Evolutionary conservation across 1,284 basidiomycete genomes (phyloP), one percentile per base, ranked within the genome.

Genomic region (Rhodofomes roseus): DNA sequence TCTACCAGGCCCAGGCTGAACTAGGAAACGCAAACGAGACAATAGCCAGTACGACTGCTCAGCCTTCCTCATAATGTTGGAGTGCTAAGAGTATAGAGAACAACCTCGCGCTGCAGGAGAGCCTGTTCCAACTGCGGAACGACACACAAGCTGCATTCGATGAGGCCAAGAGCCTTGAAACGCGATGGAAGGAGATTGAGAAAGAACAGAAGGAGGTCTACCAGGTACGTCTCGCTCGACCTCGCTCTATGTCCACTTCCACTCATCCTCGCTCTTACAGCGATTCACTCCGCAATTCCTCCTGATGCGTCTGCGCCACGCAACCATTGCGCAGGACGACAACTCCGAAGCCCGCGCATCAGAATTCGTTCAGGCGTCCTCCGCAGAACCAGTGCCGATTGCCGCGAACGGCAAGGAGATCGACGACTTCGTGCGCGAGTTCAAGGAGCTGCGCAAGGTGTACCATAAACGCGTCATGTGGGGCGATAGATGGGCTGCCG

Each of bases 391-490:
- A 27, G 59, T 77, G 48, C 68, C 72, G 7, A 68, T 70, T 1
- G 74, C 76, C 11, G 60, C 70, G 12, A 77, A 71, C 53, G 79
- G 80, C 29, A 81, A 79, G 60, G 89, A 89, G 46, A 82, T 95
- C 23, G 95, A 96, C 62, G 86, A 90, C 50, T 98, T 97, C 65
- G 85, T 96, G 52, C 85, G 80, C 68, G 87, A 94, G 70, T 96
- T 95, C 78, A 93, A 89, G 70, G 92, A 93, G 57, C 73, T 88
- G 43, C 77, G 95, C 65, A 95, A 93, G 76, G 80, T 83, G 18
- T 96, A 95, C 73, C 95, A 97, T 73, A 95, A 95, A 72, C 81
- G 95, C 29, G 86, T 87, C 3, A 89, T 96, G 71, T 96, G 92
- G 90, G 84, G 87, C 20, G 91, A 95, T 68, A 81, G 90, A 66